phyloP scores from a whole-genome alignment of 176 grass and related monocot genomes.

The Aegilops longissima region DNA sequence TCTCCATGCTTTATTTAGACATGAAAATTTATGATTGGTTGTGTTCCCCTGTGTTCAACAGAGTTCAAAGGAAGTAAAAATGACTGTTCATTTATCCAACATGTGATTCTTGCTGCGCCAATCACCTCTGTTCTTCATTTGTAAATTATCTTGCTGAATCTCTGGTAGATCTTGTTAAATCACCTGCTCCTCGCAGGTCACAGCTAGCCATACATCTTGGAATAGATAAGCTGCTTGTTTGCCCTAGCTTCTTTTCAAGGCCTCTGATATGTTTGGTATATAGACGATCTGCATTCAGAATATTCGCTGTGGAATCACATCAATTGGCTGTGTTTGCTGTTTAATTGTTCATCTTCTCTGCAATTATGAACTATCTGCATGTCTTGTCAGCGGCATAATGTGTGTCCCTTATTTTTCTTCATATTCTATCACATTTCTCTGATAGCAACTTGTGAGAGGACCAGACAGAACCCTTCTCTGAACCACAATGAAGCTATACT shows the following conservation, averaged over 20 bases:
- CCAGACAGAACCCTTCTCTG: not conserved
- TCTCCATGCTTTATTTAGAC: not conserved
- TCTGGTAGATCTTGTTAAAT: not conserved
- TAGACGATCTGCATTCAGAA: not conserved
- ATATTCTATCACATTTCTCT: not conserved
- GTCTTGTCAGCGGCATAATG: not conserved
- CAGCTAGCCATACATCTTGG: too few relatives aligned
- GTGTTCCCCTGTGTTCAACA: not conserved
- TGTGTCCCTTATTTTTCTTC: not conserved
- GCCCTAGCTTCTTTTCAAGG: not conserved
- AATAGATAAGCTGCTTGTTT: not conserved
- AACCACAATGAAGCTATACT: not conserved
- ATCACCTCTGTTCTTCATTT: not conserved
- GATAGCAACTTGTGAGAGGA: not conserved
- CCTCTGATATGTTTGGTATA: not conserved
- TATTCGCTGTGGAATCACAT: not conserved
- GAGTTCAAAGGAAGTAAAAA: not conserved
- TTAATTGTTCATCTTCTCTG: not conserved
- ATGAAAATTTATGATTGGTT: not conserved
- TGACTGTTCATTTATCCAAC: not conserved
- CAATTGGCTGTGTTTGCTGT: not conserved
- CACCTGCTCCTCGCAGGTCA: not conserved
- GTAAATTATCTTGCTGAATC: not conserved
- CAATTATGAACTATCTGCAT: not conserved
- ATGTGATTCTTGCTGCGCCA: not conserved